Conservation (phyloP, 345 rosid species). For the Turritis glabra region DNA sequence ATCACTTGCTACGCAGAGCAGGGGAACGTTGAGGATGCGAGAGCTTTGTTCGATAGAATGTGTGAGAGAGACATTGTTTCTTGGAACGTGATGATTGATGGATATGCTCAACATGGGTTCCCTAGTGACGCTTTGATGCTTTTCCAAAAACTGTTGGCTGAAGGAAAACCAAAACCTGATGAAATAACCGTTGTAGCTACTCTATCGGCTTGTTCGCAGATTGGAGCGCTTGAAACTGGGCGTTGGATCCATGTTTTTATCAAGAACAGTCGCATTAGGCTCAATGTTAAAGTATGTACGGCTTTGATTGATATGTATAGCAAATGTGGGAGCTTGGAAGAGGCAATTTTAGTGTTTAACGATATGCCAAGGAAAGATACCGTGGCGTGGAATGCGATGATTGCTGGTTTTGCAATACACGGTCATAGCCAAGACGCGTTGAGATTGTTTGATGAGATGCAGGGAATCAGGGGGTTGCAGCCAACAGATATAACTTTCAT, state of each 20-base stretch:
- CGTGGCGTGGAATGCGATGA: constrained; percentile 75
- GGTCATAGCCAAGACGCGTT: constrained; percentile 62
- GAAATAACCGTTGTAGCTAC: constrained; percentile 58
- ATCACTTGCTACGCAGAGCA: constrained; percentile 69
- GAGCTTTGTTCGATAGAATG: constrained; percentile 50
- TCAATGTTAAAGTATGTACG: constrained; percentile 59
- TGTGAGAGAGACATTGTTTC: constrained; percentile 52
- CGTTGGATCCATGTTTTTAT: constrained; percentile 71
- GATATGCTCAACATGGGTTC: constrained; percentile 53
- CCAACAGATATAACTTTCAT: constrained; percentile 68
- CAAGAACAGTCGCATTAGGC: constrained; percentile 42
- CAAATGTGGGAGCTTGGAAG: constrained; percentile 76
- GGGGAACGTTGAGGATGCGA: constrained; percentile 52
- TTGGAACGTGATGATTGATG: constrained; percentile 83
- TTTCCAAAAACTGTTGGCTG: constrained; percentile 48
- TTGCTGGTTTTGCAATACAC: constrained; percentile 66
- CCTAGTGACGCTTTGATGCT: constrained; percentile 46
- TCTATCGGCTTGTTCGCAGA: constrained; percentile 75
- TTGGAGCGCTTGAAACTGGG: constrained; percentile 72
- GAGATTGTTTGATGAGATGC: constrained; percentile 53
- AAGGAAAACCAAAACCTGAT: constrained; percentile 47
- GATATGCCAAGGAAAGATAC: constrained; percentile 44
- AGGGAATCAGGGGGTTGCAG: constrained; percentile 33
- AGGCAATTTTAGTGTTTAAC: constrained; percentile 57
- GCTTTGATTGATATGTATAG: constrained; percentile 80